Conservation (phyloP, 352 stramenopile species). For the Phytophthora boehmeriae region DNA sequence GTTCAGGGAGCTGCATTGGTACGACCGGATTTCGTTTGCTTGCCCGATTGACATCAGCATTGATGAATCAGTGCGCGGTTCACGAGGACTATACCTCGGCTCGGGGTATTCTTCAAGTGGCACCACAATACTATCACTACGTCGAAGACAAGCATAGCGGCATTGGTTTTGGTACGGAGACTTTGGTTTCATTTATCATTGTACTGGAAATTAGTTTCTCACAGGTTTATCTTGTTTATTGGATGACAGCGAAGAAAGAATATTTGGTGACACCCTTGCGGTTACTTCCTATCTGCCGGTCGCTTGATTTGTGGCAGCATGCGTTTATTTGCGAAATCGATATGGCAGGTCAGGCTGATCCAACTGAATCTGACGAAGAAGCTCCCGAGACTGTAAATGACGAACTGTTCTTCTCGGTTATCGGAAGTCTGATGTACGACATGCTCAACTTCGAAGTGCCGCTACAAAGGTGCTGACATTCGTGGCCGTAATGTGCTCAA, state of each 20-base stretch:
- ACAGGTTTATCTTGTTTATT: slow-evolving; percentile 6
- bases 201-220: not conserved
- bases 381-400: slow-evolving; percentile 48
- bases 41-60: slow-evolving; percentile 47
- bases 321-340: slow-evolving; percentile 83
- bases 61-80: slow-evolving; percentile 78
- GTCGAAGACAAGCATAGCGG: slow-evolving; percentile 78
- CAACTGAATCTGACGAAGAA: slow-evolving; percentile 40
- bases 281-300: slow-evolving; percentile 70
- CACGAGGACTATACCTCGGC: slow-evolving; percentile 87
- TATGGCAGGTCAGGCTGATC: slow-evolving; percentile 46
- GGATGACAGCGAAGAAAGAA: slow-evolving; percentile 70
- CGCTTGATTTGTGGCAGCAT: slow-evolving; percentile 87
- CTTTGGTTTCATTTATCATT: not conserved
- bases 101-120: slow-evolving; percentile 79
- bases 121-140: slow-evolving; percentile 81
- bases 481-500: slow-evolving; percentile 82
- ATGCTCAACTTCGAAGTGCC: slow-evolving; percentile 86
- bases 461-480: slow-evolving; percentile 74
- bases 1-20: slow-evolving; percentile 81
- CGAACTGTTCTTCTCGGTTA: slow-evolving; percentile 84
- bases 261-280: slow-evolving; percentile 74
- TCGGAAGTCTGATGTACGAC: slow-evolving; percentile 83
- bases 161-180: slow-evolving; percentile 67
- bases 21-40: slow-evolving; percentile 71